Evolutionary conservation across 306 rosid species (phyloP).

Genomic region (Cajanus cajan): DNA sequence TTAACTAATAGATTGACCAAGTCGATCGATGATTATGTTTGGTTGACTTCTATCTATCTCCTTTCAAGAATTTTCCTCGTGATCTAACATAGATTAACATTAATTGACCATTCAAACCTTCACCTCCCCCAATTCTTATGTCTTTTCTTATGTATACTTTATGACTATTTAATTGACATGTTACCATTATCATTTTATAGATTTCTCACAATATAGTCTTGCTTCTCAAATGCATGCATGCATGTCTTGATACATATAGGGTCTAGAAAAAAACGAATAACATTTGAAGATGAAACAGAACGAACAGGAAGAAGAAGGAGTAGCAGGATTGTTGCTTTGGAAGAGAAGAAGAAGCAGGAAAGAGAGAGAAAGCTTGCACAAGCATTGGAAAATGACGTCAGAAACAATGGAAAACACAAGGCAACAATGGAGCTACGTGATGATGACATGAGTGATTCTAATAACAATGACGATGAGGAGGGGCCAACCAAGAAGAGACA

Average conservation of each 20-base stretch:
- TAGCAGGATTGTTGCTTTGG: constrained; percentile 30
- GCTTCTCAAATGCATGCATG: not conserved
- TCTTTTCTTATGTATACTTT: too few species aligned
- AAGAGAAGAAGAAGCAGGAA: constrained; percentile 20
- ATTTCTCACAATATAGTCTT: not conserved
- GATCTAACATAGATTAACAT: too few species aligned
- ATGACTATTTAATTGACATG: not conserved
- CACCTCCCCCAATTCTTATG: too few species aligned
- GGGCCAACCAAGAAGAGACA: not conserved
- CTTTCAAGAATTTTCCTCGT: too few species aligned
- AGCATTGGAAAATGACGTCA: not conserved
- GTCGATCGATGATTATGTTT: too few species aligned
- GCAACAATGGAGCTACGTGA: not conserved
- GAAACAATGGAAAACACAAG: constrained; percentile 22
- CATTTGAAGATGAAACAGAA: not conserved
- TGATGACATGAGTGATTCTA: not conserved
- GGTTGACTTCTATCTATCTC: too few species aligned
- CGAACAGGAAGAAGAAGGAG: constrained; percentile 26
- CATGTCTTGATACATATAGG: constrained; percentile 1
- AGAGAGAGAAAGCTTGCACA: not conserved
- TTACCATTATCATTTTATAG: not conserved
- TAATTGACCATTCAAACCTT: too few species aligned
- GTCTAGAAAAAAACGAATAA: not conserved
- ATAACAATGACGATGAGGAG: not conserved
- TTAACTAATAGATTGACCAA: too few species aligned